phyloP scores from a whole-genome alignment of 164 flowering plant species.

The Cinnamomum micranthum region DNA sequence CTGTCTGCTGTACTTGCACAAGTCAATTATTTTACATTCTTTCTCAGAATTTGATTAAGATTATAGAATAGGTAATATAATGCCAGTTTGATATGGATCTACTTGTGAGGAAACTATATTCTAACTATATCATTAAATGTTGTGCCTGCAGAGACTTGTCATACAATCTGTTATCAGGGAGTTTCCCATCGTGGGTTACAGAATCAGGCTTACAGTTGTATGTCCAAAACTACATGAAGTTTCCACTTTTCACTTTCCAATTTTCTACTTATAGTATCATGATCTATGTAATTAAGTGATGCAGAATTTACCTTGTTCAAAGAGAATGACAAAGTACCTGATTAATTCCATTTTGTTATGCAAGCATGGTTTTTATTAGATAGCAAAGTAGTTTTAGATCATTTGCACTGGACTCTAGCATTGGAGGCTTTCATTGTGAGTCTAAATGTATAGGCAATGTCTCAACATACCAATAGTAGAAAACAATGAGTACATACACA shows the following conservation, averaged over 20 bases:
- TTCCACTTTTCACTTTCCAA: background rate
- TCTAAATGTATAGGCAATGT: background rate
- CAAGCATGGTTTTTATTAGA: background rate
- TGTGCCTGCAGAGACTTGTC: constrained; percentile 66
- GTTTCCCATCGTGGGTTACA: constrained; percentile 63
- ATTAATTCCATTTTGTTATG: background rate
- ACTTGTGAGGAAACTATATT: background rate
- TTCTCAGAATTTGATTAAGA: background rate
- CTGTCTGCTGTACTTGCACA: no score
- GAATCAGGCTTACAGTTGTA: constrained; percentile 47
- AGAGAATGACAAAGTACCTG: background rate
- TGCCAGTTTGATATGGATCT: no score
- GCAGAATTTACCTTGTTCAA: background rate
- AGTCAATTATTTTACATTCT: background rate
- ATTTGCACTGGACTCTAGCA: background rate
- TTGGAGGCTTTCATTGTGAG: background rate
- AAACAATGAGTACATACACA: no score
- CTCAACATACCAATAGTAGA: no score
- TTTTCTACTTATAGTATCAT: background rate
- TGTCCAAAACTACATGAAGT: constrained; percentile 13
- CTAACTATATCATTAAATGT: background rate
- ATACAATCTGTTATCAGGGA: constrained; percentile 65
- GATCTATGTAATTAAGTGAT: background rate
- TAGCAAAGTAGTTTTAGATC: background rate
- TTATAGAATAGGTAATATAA: background rate